Conservation (phyloP, 2,329 filamentous ascomycete species). For the Dactylonectria estremocensis region DNA sequence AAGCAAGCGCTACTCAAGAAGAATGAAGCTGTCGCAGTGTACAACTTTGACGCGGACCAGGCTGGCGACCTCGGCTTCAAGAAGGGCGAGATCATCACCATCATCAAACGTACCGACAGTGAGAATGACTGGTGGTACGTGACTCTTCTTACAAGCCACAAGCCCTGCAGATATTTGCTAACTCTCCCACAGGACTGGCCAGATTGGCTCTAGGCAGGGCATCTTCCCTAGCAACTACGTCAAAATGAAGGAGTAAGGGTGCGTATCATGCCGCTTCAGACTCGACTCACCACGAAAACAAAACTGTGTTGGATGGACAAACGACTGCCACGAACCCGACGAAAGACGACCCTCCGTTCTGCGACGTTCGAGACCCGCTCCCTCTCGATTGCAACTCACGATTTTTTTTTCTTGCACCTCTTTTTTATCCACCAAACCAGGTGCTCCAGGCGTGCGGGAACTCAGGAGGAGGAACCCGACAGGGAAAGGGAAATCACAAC, state of each 20-base stretch:
- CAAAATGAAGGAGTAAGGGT: conserved; percentile 71
- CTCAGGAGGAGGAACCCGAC: conserved; percentile 14
- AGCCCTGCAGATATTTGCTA: background rate
- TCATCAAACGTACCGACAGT: conserved; percentile 94
- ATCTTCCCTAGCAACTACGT: conserved; percentile 93
- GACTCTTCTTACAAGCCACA: background rate
- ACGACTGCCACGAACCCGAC: conserved; percentile 7
- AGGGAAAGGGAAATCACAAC: conserved; percentile 20
- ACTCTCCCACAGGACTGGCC: conserved; percentile 78
- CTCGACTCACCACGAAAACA: background rate
- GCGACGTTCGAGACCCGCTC: conserved; percentile 2
- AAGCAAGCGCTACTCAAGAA: conserved; percentile 70
- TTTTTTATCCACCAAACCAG: conserved; percentile 5
- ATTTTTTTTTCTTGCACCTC: conserved; percentile 1
- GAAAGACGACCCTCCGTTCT: conserved; percentile 16
- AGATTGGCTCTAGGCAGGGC: conserved; percentile 86
- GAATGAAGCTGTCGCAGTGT: conserved; percentile 92
- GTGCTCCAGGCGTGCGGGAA: conserved; percentile 1
- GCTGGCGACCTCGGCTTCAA: conserved; percentile 94
- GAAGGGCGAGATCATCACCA: conserved; percentile 96
- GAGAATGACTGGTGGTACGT: conserved; percentile 94
- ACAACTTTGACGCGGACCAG: conserved; percentile 95
- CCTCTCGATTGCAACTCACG: conserved; percentile 6
- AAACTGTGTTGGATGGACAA: conserved; percentile 1
- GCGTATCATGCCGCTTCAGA: background rate